Base-by-base conservation (phyloP, 495 filamentous ascomycete genomes). In the Endocarpon pusillum region DNA sequence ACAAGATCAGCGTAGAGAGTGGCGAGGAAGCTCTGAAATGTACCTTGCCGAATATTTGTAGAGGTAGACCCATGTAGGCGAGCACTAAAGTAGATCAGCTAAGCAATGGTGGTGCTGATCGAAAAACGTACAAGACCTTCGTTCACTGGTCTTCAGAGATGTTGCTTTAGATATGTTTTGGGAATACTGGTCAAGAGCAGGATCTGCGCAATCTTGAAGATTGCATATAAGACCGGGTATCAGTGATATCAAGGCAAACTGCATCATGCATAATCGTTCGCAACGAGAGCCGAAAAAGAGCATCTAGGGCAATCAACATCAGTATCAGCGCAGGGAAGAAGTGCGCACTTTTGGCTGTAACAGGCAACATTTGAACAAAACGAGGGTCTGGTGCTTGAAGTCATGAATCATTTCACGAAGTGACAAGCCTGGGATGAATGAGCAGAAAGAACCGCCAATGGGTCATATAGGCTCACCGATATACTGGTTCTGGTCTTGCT, bases 241-340 rank as follows among this genome's bases (percentile, higher is more conserved):
- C 42, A 97, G 59, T 21, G 89, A 94, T 33, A 97, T 73, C 3
- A 97, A 66, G 3, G 87, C 86, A 53, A 96, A 97, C 48, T 97
- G 89, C 52, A 92, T 84, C 82, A 96, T 87, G 69, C 89, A 97
- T 33, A 97, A 56, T 21, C 80, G 69, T 51, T 97, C 89, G 51
- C 89, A 96, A 37, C 86, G 73, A 8, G 85, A 80, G 26, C 89
- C 91, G 46, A 96, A 97, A 61, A 97, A 96, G 22, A 97, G 74
- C 85, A 96, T 97, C 87, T 94, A 45, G 2, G 19, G 17, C 14
- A n/a, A 31, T 31, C n/a, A 39, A 40, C 12, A 44, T 34, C 19
- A 16, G 19, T 29, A n/a, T 37, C 33, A 21, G 9, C 18, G n/a
- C n/a, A 12, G n/a, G 19, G 23, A 1, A 19, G 17, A 15, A 15